These are phyloP conservation scores for Acephala macrosclerotiorum DNA, from an alignment of 2,329 filamentous ascomycete genomes.

Conservation along the genomic window DNA sequence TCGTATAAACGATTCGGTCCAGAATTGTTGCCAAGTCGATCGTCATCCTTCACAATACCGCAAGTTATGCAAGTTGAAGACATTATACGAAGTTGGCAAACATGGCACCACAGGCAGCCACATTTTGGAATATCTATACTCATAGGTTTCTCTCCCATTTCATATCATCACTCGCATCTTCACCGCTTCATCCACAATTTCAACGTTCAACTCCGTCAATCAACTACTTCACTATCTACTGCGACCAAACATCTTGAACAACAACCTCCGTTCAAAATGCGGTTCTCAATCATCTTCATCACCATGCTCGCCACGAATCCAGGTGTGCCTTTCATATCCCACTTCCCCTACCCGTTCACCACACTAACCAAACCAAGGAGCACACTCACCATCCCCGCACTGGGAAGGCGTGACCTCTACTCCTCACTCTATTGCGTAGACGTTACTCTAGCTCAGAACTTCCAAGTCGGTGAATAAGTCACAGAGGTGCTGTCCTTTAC, in stretches of 20 bases:
- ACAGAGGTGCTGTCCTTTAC: too few relatives aligned
- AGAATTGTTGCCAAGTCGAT: too few relatives aligned
- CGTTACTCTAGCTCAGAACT: not conserved
- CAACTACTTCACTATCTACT: too few relatives aligned
- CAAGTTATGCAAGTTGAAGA: too few relatives aligned
- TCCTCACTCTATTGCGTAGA: not conserved
- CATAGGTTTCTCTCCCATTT: not conserved
- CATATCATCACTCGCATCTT: constrained; percentile 4
- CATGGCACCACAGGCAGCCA: too few relatives aligned
- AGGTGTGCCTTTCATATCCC: not conserved
- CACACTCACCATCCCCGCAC: not conserved
- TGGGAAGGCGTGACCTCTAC: not conserved
- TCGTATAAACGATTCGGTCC: too few relatives aligned
- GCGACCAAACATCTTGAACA: not conserved
- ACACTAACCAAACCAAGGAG: not conserved
- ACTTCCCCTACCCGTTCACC: not conserved
- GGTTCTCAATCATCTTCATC: constrained; percentile 5
- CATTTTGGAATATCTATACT: too few relatives aligned
- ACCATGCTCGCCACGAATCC: not conserved
- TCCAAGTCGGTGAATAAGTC: not conserved
- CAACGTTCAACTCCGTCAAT: too few relatives aligned
- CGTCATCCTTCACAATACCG: too few relatives aligned
- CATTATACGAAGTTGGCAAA: too few relatives aligned
- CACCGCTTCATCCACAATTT: not conserved
- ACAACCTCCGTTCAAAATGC: not conserved